phyloP scores from a whole-genome alignment of 192 early-diverging fungal genomes.

The Backusella mclennaniae region DNA sequence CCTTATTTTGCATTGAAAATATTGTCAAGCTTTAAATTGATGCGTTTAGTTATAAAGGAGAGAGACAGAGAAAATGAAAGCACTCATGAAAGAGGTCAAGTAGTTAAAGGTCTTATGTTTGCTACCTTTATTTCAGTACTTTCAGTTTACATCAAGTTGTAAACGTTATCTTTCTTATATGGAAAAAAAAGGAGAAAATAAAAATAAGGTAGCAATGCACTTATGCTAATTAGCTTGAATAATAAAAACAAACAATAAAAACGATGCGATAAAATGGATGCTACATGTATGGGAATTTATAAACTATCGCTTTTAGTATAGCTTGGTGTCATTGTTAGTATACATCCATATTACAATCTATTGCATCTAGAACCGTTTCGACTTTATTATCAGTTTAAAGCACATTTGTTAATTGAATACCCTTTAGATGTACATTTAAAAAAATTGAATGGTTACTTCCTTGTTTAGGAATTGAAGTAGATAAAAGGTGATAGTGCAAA shows the following conservation, averaged over 20 bases:
- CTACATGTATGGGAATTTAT: neutral
- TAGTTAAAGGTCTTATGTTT: neutral
- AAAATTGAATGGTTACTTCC: neutral
- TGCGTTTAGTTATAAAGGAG: neutral
- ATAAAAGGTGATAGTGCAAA: neutral
- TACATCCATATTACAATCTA: neutral
- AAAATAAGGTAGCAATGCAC: neutral
- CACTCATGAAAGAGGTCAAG: neutral
- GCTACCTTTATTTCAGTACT: neutral
- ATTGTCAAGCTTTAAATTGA: neutral
- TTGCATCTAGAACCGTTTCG: neutral
- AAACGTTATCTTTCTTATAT: neutral
- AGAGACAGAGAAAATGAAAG: neutral
- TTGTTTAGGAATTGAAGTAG: neutral
- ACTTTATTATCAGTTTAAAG: neutral
- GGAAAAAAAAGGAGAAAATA: neutral
- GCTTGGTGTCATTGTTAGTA: neutral
- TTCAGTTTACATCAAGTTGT: neutral
- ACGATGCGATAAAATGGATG: neutral
- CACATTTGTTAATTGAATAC: neutral
- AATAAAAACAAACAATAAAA: neutral
- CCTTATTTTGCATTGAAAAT: neutral
- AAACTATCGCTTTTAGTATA: neutral
- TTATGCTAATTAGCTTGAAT: neutral
- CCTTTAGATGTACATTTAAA: neutral